Base-by-base conservation (phyloP, 2,329 filamentous ascomycete species). In the Aspergillus intermedius region DNA sequence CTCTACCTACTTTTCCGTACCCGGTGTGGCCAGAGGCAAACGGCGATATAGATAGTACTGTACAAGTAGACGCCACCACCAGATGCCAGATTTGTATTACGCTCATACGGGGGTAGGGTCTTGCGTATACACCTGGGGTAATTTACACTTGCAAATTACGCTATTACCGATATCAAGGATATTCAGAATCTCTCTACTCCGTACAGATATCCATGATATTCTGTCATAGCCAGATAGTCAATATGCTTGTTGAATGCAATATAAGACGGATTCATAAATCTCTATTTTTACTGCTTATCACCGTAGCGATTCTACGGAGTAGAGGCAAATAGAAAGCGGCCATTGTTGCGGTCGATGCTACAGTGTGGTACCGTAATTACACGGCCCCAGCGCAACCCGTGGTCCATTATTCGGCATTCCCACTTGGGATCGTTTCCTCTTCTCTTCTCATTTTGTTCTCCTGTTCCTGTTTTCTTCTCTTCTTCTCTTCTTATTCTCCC, bases 371-470 rank as follows among this genome's bases (percentile, higher is more conserved):
- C 34, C 34, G 34, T 37, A 37, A 37, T 37, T 37, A 37, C 34
- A 37, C 34, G 50, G 49, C 52, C 50, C 50, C 53, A 55, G 47
- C 41, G 42, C 53, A 50, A 54, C 51, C 56, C 53, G 54, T 58
- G 54, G 54, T 51, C 53, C 50, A 51, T 46, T 44, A 52, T 50
- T 53, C 52, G 52, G 52, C 50, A 54, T 57, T 58, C 53, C 51
- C 54, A 55, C 53, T 55, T 51, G 39, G 25, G 50, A 53, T 30
- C 21, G 25, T 15, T 48, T 25, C 25, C 23, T 28, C 40, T n/a
- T 25, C 41, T 42, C 5, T 42, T 22, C 40, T 42, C 17, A 13
- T 42, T 43, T 22, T 28, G 23, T 22, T 28, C 15, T 25, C 23
- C 41, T 25, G 12, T 43, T 28, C 41, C 10, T 43, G 13, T 28